Evolutionary conservation across 768 basidiomycete genomes (phyloP), one percentile per base, ranked within the genome.

Genomic region (Serpula lacrymans): DNA sequence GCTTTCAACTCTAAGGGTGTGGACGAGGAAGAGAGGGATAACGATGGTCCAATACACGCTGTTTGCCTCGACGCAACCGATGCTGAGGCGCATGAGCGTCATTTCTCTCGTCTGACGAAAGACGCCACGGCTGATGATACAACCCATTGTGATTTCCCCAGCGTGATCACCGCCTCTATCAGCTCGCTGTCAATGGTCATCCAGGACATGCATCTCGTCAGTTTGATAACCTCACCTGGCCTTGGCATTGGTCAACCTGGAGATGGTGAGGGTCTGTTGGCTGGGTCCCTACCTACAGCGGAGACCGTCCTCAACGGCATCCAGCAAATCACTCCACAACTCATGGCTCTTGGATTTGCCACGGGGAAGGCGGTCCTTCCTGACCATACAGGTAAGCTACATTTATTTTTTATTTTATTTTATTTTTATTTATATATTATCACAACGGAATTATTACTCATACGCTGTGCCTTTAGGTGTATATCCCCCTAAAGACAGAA

Each of bases 281-380:
- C 84, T 11, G 88, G 88, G 5, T 77, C 87, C 3, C 59, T 91
- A 10, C 89, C 88, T 4, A 88, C 82, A 2, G 74, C 88, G 4
- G 78, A 78, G 60, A 79, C 85, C 0, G 73, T 91, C 21, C 59
- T 85, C 14, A 68, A 77, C 4, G 89, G 88, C 5, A 64, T 88
- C 6, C 67, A 76, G 46, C 71, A 82, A 54, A 74, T 90, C 31
- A 88, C 87, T 0, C 86, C 87, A 0, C 75, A 88, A 51, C 69
- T 91, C 25, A 75, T 91, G 78, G 78, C 82, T 0, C 59, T 91
- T 18, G 85, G 88, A 9, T 89, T 77, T 57, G 84, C 87, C 5
- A 84, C 84, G 4, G 84, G 88, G 16, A 72, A 68, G 50, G 69
- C 74, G 2, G 58, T 89, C 14, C 32, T 71, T 16, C 83, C 86